These are phyloP conservation scores for Hypoxylon sp. DNA, from an alignment of 2,329 filamentous ascomycete genomes.

Conservation along the genomic window DNA sequence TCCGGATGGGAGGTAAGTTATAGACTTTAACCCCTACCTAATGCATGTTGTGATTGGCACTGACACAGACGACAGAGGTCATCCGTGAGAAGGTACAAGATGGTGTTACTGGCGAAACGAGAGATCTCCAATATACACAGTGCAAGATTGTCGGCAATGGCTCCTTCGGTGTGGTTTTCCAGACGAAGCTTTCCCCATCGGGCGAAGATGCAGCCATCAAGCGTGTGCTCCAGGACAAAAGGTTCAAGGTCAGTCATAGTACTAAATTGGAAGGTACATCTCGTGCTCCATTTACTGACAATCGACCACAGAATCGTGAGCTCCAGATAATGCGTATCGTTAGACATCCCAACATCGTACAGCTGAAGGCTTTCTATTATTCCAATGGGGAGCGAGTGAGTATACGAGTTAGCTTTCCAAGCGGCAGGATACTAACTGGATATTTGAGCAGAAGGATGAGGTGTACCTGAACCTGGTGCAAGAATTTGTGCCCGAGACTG, in stretches of 20 bases:
- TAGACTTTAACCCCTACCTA: conserved; percentile 42
- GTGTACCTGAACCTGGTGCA: conserved; percentile 98
- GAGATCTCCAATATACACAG: conserved; percentile 97
- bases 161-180: conserved; percentile 98
- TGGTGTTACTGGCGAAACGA: conserved; percentile 94
- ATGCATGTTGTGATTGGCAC: conserved; percentile 34
- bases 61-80: conserved; percentile 74
- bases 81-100: conserved; percentile 99
- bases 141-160: conserved; percentile 99
- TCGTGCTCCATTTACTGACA: conserved; percentile 36
- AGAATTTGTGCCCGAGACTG: conserved; percentile 97
- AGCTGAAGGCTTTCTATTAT: conserved; percentile 99
- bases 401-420: conserved; percentile 15
- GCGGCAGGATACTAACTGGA: conserved; percentile 36
- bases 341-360: conserved; percentile 97
- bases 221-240: conserved; percentile 97
- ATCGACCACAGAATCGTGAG: conserved; percentile 83
- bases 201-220: conserved; percentile 99
- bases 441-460: conserved; percentile 82
- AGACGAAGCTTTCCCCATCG: conserved; percentile 97
- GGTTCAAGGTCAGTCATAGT: conserved; percentile 85
- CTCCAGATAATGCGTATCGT: conserved; percentile 99
- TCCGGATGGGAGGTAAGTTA: conserved; percentile 97
- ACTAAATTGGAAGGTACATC: neutral
- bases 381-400: conserved; percentile 96